Conservation (phyloP, 176 grass and related monocot species). For the barley (Hordeum vulgare) region DNA sequence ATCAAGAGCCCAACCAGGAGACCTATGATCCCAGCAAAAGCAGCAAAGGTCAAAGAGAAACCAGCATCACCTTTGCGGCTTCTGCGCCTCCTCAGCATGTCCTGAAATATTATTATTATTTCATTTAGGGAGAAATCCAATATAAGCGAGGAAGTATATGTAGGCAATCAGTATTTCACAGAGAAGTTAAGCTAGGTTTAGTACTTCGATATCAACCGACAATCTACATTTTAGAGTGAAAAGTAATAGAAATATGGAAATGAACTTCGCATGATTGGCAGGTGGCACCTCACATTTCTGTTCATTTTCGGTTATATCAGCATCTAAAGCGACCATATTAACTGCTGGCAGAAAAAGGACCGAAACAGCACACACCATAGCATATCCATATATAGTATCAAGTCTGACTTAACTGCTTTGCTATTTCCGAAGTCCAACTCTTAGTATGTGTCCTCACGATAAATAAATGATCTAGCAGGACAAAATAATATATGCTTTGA, state of each 20-base stretch:
- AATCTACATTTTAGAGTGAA: not conserved
- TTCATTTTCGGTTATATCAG: not conserved
- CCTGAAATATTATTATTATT: conserved; percentile 41
- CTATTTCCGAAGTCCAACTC: not conserved
- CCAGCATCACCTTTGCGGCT: conserved; percentile 53
- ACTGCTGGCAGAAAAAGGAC: not conserved
- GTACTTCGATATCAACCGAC: not conserved
- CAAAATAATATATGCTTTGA: not conserved
- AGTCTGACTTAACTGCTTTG: not conserved
- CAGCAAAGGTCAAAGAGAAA: conserved; percentile 76
- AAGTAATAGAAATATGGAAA: not conserved
- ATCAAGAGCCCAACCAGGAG: conserved; percentile 71
- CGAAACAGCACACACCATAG: not conserved
- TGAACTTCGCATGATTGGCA: not conserved
- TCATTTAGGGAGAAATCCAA: conserved; percentile 9
- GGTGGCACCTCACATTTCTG: not conserved
- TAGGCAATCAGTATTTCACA: not conserved
- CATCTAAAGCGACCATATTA: not conserved
- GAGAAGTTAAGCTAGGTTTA: not conserved
- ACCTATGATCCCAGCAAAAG: conserved; percentile 75
- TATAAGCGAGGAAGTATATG: not conserved
- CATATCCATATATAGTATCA: not conserved
- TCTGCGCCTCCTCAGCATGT: conserved; percentile 64
- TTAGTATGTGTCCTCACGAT: not conserved
- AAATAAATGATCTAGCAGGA: not conserved